Conservation (phyloP, 1,284 basidiomycete genomes). For the Testicularia cyperi region DNA sequence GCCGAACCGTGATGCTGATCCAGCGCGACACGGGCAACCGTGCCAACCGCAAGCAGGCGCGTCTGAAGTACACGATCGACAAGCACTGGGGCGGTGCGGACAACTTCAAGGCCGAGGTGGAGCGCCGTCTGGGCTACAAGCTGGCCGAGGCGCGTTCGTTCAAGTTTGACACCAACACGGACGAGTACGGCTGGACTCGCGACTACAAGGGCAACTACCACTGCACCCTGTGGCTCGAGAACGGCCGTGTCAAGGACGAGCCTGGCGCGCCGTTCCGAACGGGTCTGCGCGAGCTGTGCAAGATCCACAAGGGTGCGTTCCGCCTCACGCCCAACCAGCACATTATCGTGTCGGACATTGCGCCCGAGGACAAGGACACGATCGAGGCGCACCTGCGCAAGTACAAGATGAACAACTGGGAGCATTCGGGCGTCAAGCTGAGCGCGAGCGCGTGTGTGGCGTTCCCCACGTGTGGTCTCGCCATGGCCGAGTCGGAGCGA, state of each 20-base stretch:
- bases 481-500: slow-evolving; percentile 92
- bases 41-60: slow-evolving; percentile 63
- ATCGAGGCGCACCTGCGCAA: slow-evolving; percentile 80
- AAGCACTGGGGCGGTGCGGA: slow-evolving; percentile 70
- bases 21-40: slow-evolving; percentile 97
- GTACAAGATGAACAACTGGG: slow-evolving; percentile 88
- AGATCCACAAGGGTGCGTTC: slow-evolving; percentile 90
- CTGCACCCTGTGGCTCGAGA: slow-evolving; percentile 94
- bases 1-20: slow-evolving; percentile 88
- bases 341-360: slow-evolving; percentile 81
- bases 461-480: slow-evolving; percentile 90
- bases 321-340: slow-evolving; percentile 87
- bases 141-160: slow-evolving; percentile 72
- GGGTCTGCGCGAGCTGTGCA: slow-evolving; percentile 86
- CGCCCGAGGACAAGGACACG: slow-evolving; percentile 65
- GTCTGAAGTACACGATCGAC: slow-evolving; percentile 93
- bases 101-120: slow-evolving; percentile 79
- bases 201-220: slow-evolving; percentile 87
- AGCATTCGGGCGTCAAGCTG: slow-evolving; percentile 76
- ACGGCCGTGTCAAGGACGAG: slow-evolving; percentile 92
- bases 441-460: slow-evolving; percentile 75
- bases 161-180: slow-evolving; percentile 85
- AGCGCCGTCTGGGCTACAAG: slow-evolving; percentile 79
- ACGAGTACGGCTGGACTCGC: slow-evolving; percentile 88
- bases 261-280: slow-evolving; percentile 88